Evolutionary conservation across 805 yeast genomes (phyloP), one percentile per base, ranked within the genome.

Genomic region (Candida nanaspora): DNA sequence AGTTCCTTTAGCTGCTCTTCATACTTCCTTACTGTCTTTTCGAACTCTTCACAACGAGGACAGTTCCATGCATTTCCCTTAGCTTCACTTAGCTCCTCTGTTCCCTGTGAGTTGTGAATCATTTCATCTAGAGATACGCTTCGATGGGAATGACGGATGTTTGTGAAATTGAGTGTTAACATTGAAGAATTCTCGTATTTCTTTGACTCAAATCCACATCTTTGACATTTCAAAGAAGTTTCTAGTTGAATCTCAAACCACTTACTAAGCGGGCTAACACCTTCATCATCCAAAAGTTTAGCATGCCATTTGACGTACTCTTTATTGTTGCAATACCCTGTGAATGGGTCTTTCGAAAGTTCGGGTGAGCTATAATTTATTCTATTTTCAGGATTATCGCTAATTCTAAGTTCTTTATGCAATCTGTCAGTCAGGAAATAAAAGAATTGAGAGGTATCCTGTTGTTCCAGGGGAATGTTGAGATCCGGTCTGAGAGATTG

Each of bases 11-110:
- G 19, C 9, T 4, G 4, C 9, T 15, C 43, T 35, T 18, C 38
- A 36, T 38, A 35, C 45, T 56, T 49, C 42, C 25, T 36, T 47
- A 34, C 43, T 13, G 25, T 3, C 19, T 46, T 42, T 32, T 48
- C 43, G 41, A 41, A 35, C 44, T 71, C 62, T 39, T 58, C 61
- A 62, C 94, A 84, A 41, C 77, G 74, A 7, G 93, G 89, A 64
- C 94, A 84, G 47, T 80, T 75, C 94, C 94, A 84, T 1, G 93
- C 86, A 60, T 84, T 83, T 6, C 80, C 89, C 21, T 86, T 43
- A 26, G 53, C 82, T 7, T 70, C 68, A n/a, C 69, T 65, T 39
- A 84, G 59, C 3, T 78, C 67, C 56, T 84, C 94, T 43, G 78
- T 80, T 40, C 70, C 66, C 0, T 84, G 75, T 52, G 76, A 82